These are phyloP conservation scores for Termitomyces bulborhizus DNA, from an alignment of 768 basidiomycete genomes.

Conservation along the genomic window DNA sequence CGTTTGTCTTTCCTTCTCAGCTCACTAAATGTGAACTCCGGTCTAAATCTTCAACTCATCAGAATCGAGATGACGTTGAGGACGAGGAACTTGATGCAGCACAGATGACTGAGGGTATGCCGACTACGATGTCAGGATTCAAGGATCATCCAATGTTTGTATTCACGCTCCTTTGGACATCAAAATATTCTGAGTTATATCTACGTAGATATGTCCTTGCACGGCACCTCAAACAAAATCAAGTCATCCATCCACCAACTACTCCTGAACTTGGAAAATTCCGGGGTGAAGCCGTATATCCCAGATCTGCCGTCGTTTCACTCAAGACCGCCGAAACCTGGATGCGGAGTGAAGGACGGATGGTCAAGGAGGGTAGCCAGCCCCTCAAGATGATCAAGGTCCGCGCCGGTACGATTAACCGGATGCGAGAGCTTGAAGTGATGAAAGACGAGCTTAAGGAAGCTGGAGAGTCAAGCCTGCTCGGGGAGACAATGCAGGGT, in stretches of 20 bases:
- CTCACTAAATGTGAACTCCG: neutral
- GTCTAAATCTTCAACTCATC: slow-evolving; percentile 2
- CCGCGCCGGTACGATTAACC: slow-evolving; percentile 74
- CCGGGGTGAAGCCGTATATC: slow-evolving; percentile 88
- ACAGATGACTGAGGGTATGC: slow-evolving; percentile 89
- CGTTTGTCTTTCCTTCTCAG: slow-evolving; percentile 19
- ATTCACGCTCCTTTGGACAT: neutral
- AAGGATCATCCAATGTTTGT: slow-evolving; percentile 90
- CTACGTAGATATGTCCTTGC: slow-evolving; percentile 67
- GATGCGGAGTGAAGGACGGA: slow-evolving; percentile 79
- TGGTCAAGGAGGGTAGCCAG: slow-evolving; percentile 66
- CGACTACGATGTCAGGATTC: slow-evolving; percentile 83
- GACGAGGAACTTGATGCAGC: slow-evolving; percentile 79
- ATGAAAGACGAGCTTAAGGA: slow-evolving; percentile 35
- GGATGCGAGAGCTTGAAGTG: slow-evolving; percentile 59
- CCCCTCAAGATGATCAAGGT: slow-evolving; percentile 89
- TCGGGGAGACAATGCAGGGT: slow-evolving; percentile 71
- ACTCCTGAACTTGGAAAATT: slow-evolving; percentile 84
- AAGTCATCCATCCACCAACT: slow-evolving; percentile 67
- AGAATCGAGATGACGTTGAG: slow-evolving; percentile 92
- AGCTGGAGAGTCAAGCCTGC: slow-evolving; percentile 26
- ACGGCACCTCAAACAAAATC: slow-evolving; percentile 83
- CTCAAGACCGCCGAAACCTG: slow-evolving; percentile 93
- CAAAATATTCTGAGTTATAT: neutral
- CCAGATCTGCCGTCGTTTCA: slow-evolving; percentile 74